Evolutionary conservation across 2,329 filamentous ascomycete species (phyloP), one percentile per base, ranked within the genome.

Genomic region (Verticillium tricorpus): DNA sequence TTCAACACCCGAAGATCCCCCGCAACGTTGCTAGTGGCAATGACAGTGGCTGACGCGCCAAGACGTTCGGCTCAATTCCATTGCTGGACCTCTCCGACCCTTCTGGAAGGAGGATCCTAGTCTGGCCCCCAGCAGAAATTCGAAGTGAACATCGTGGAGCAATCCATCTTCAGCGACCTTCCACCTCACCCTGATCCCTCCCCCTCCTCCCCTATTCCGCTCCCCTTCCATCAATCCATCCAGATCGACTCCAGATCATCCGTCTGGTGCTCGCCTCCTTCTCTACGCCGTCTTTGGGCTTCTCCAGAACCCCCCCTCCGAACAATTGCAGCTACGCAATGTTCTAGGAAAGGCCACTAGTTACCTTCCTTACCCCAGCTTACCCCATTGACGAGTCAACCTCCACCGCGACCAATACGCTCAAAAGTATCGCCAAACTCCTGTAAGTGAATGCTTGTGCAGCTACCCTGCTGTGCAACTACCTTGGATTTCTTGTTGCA

Each of bases 111-210:
- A 31, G 31, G 58, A 19, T 59, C 40, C 28, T 25, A 14, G 37
- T 25, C 57, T 59, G 28, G 45, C 32, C 56, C 45, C 45, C 45
- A 50, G 45, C 37, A 59, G 40, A 59, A 54, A 35, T 54, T 59
- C 58, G 40, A 59, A 35, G 34, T 59, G 58, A 25, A 32, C 45
- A 54, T 59, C 58, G 58, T 59, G 58, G 58, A 59, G 39, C 57
- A 54, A 17, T 19, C 54, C 15, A 15, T 25, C 31, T 17, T 19
- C 25, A n/a, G 40, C 17, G 50, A n/a, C 37, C 32, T 50, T 22
- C n/a, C 45, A 50, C 58, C 71, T 78, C 73, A 76, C 72, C 74
- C 70, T 77, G 69, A 75, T 69, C 61, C 69, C 60, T 28, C 61
- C 63, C 65, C 64, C 68, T 63, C 67, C 67, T 71, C 64, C 55